Evolutionary conservation across 225 moss, liverwort and hornwort genomes (phyloP).

Genomic region (Thuidium tamariscinum): DNA sequence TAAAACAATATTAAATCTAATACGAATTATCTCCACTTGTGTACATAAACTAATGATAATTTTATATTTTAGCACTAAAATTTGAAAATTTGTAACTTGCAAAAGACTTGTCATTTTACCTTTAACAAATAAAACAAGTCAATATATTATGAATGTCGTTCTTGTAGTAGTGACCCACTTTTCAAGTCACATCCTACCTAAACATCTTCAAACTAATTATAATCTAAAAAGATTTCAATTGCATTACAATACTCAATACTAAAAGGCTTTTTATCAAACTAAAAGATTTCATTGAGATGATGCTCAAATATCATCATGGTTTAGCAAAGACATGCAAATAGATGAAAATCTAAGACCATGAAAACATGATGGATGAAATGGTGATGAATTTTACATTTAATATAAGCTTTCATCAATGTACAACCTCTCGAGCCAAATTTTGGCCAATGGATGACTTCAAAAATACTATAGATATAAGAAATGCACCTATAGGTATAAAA

Average conservation of each 20-base stretch:
- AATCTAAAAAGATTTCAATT: background rate
- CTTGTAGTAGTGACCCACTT: background rate
- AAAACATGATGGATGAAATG: background rate
- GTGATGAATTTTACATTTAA: background rate
- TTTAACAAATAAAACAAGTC: background rate
- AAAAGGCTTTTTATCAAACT: background rate
- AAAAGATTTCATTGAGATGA: background rate
- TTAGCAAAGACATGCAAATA: accelerated
- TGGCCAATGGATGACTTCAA: too few relatives aligned
- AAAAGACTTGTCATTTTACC: background rate
- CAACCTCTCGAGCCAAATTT: too few relatives aligned
- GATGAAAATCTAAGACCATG: background rate
- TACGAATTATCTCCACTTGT: background rate
- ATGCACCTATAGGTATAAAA: too few relatives aligned
- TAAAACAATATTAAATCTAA: background rate
- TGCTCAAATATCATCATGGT: background rate
- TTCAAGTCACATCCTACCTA: background rate
- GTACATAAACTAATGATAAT: background rate
- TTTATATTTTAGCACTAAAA: background rate
- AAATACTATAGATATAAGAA: too few relatives aligned
- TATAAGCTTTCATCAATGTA: too few relatives aligned
- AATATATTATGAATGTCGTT: background rate
- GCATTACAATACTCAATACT: background rate
- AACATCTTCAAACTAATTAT: background rate
- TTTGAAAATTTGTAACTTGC: background rate